Evolutionary conservation across 306 rosid species (phyloP), one percentile per base, ranked within the genome.

Genomic region (Pyrus bretschneideri): DNA sequence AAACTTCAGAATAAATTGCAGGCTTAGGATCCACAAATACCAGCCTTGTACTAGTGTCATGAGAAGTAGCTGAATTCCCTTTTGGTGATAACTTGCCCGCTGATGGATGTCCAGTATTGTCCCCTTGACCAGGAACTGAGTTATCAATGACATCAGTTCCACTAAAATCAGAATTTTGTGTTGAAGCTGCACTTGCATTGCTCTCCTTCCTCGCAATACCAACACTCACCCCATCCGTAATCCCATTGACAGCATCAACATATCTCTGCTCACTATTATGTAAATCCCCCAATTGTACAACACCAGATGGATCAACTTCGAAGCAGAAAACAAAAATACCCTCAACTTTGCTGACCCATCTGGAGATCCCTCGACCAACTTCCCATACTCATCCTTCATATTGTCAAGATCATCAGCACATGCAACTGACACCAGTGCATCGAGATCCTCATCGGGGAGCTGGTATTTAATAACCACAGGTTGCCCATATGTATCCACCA

Each of bases 391-490:
- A 63, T 93, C 98, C 92, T 88, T 86, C 98, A 93, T 91, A 74
- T 90, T 92, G 42, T 91, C 98, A 80, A 93, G 87, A 87, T 93
- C 98, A 69, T 91, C 98, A 0, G 85, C 84, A 79, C 96, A 87
- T 1, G 98, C 88, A 82, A 93, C 86, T 0, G 97, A 90, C 8
- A 93, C 94, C 82, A 93, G 83, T 0, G 97, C 91, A 80, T 93
- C 98, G 44, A 94, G 98, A 82, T 94, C 98, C 89, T 94, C 96
- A 3, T 87, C 93, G 0, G 93, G 97, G 15, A 94, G 93, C 83
- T 94, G 98, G 74, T 94, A 94, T 81, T 94, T 94, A 51, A 94
- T 87, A 82, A 84, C 88, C 80, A 90, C 94, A 23, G 83, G 79
- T 54, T 88, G 98, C 67, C 98, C 94, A 80, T 79, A 91, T 25